A percentile compares a stretch with the other conserved stretches of the same genome.
These are phyloP conservation scores for Pulveroboletus sp. DNA, from an alignment of 768 basidiomycete genomes.

Conservation along the genomic window DNA sequence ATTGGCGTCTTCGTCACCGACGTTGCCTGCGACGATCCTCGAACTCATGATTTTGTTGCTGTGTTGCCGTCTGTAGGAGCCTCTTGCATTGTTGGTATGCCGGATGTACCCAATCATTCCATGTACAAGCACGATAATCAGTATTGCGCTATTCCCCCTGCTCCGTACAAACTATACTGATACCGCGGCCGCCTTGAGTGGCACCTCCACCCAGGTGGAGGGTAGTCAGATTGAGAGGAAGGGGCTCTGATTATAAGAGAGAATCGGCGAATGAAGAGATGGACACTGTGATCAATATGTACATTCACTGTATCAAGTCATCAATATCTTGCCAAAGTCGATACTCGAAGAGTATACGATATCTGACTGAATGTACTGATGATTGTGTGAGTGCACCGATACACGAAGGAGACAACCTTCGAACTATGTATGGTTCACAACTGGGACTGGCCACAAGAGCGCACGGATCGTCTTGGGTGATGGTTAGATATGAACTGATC, in stretches of 20 bases:
- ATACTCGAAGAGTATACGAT: slow-evolving; percentile 62
- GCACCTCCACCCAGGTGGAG: slow-evolving; percentile 18
- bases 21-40: slow-evolving; percentile 4
- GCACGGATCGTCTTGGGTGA: slow-evolving; percentile 68
- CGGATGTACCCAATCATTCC: too few species aligned
- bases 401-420: slow-evolving; percentile 69
- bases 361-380: slow-evolving; percentile 22
- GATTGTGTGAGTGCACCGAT: background rate
- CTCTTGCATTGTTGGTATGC: background rate
- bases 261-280: background rate
- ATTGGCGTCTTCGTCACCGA: slow-evolving; percentile 11
- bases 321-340: slow-evolving; percentile 50
- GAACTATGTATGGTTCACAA: slow-evolving; percentile 88
- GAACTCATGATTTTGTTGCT: background rate
- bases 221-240: slow-evolving; percentile 4
- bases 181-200: slow-evolving; percentile 27
- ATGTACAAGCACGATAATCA: slow-evolving; percentile 4
- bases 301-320: slow-evolving; percentile 18
- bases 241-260: background rate
- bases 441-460: slow-evolving; percentile 72
- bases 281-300: background rate
- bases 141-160: slow-evolving; percentile 21
- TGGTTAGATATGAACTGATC: slow-evolving; percentile 27
- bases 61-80: background rate
- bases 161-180: slow-evolving; percentile 21